A percentile compares a stretch with the other conserved stretches of the same genome.
Conservation (phyloP, 2,329 filamentous ascomycete genomes). For the Verticillium dahliae region DNA sequence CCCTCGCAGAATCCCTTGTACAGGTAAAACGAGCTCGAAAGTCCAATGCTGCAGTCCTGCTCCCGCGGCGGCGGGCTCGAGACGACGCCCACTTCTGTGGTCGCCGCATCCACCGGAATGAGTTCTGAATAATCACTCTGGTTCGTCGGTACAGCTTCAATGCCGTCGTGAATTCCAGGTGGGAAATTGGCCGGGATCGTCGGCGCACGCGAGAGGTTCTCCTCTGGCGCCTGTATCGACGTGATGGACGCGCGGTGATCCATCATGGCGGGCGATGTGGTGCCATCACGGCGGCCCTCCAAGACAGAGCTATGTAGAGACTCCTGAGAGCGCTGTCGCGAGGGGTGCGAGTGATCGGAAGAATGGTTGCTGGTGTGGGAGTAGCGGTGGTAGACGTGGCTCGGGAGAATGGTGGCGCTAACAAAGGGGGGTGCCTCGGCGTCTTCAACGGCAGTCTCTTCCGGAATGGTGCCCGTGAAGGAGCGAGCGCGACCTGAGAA, state of each 20-base stretch:
- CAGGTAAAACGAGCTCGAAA: constrained; percentile 42
- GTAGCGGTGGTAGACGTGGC: not conserved
- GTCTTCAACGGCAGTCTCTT: constrained; percentile 2
- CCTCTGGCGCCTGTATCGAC: not conserved
- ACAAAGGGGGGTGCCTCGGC: not conserved
- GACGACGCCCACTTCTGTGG: not conserved
- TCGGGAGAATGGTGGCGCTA: constrained; percentile 1
- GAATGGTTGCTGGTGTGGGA: constrained; percentile 5
- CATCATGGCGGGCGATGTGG: constrained; percentile 12
- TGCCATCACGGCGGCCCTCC: constrained; percentile 20
- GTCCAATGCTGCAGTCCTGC: constrained; percentile 34
- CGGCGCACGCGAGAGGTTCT: not conserved
- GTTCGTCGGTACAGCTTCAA: constrained; percentile 3
- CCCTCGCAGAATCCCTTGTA: constrained; percentile 51
- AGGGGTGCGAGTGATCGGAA: constrained; percentile 14
- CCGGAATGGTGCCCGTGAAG: not conserved
- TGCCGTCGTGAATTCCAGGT: constrained; percentile 6
- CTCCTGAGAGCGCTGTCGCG: constrained; percentile 24
- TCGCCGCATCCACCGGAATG: constrained; percentile 22
- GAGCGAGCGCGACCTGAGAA: not conserved
- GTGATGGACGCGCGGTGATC: constrained; percentile 5
- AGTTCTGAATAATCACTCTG: constrained; percentile 21
- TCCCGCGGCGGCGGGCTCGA: constrained; percentile 8
- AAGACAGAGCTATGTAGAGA: constrained; percentile 28
- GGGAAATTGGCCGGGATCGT: constrained; percentile 7